Evolutionary conservation across 106 monocot species (phyloP).

Genomic region (Xerophyta viscosa): DNA sequence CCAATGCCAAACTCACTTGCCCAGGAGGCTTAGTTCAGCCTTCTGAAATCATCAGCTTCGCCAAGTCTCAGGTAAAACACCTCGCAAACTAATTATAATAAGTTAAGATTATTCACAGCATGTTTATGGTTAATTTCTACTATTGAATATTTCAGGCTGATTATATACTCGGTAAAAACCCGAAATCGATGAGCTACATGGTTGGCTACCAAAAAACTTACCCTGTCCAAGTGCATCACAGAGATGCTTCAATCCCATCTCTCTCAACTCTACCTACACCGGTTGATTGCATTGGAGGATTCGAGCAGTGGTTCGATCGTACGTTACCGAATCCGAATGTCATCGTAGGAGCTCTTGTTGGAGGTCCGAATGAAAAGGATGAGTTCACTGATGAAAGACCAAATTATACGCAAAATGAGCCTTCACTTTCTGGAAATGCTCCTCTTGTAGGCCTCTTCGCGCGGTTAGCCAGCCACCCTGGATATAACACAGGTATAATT

Average conservation of each 20-base stretch:
- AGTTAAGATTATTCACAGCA: not conserved
- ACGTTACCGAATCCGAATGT: constrained; percentile 50
- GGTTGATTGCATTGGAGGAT: constrained; percentile 58
- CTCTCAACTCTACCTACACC: constrained; percentile 21
- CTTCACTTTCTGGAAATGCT: constrained; percentile 55
- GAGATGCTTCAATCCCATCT: constrained; percentile 46
- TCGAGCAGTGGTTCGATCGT: constrained; percentile 45
- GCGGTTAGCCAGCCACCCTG: constrained; percentile 19
- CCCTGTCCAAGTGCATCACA: constrained; percentile 45
- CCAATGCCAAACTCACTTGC: constrained; percentile 44
- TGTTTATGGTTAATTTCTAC: not conserved
- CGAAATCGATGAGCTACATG: constrained; percentile 70
- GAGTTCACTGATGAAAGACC: constrained; percentile 45
- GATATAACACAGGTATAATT: constrained; percentile 30
- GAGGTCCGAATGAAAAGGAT: constrained; percentile 69
- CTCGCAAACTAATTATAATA: not conserved
- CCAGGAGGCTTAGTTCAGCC: constrained; percentile 55
- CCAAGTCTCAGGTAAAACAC: constrained; percentile 50
- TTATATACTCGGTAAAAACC: constrained; percentile 89
- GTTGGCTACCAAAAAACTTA: constrained; percentile 49
- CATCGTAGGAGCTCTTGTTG: constrained; percentile 72
- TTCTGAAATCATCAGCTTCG: constrained; percentile 47
- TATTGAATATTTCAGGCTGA: constrained; percentile 36
- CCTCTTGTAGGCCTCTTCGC: constrained; percentile 81
- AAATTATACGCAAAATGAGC: constrained; percentile 77